Base-by-base conservation (phyloP, 1,284 basidiomycete species). In the Ganoderma boninense region DNA sequence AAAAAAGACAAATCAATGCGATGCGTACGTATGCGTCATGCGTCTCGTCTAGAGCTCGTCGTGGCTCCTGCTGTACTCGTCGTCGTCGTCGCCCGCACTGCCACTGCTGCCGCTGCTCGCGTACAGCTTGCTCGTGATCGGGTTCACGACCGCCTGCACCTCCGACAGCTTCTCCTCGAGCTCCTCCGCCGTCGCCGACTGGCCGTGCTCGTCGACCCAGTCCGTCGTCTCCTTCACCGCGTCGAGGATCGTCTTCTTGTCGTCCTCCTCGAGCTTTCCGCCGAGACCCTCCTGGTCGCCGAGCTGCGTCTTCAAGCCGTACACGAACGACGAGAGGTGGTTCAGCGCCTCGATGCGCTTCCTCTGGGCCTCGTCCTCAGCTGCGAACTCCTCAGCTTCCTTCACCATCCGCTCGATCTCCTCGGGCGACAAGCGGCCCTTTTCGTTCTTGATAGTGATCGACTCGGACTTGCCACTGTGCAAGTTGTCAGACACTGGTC, bases 321-420 rank as follows among this genome's bases (percentile, higher is more conserved):
- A 97, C 75, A 93, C 88, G 79, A 93, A 94, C 43, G 90, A 87
- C 20, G 92, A 93, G 46, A 96, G 87, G 56, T 85, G 84, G 86
- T 96, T 96, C 72, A 95, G 87, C 20, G 95, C 88, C 82, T 97
- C 96, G 75, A 97, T 95, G 77, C 91, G 92, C 87, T 96, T 96
- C 80, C 93, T 91, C 83, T 95, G 88, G 35, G 91, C 90, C 77
- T 96, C 95, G 77, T 97, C 95, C 83, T 94, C 92, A 29, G 91
- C 87, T 38, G 92, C 95, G 76, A 93, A 97, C 78, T 96, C 92
- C 85, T 97, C 95, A n/a, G 95, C 95, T 79, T 97, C 96, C 67
- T 84, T 87, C 72, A 97, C 93, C 95, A 97, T 97, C 72, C 95
- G 93, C 79, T 96, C 94, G 77, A 96, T 96, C 76, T 96, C 96